Evolutionary conservation across 2,329 filamentous ascomycete genomes (phyloP).

Genomic region (Hypomyces perniciosus): DNA sequence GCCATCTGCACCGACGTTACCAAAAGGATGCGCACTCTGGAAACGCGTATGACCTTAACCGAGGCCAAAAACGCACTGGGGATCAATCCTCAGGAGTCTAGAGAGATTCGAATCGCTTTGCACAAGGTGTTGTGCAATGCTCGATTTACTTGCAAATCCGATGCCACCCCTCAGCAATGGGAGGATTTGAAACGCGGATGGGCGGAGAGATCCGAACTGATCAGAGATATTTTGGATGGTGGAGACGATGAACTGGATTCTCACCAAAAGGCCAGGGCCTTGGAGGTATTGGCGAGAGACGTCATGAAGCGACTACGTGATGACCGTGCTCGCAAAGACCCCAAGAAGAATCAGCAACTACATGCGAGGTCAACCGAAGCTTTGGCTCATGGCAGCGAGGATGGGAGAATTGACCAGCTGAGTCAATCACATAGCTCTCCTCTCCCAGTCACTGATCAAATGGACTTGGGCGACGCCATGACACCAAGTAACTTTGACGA

Average conservation of each 20-base stretch:
- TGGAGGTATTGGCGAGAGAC: conserved; percentile 68
- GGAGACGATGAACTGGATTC: conserved; percentile 48
- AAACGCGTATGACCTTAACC: conserved; percentile 62
- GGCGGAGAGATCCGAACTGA: conserved; percentile 51
- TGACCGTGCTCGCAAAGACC: conserved; percentile 53
- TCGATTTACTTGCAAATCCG: conserved; percentile 66
- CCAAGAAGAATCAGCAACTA: conserved; percentile 16
- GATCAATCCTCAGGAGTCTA: conserved; percentile 39
- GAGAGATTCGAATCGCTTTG: conserved; percentile 60
- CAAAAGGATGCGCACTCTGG: conserved; percentile 64
- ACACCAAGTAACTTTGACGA: conserved; percentile 18
- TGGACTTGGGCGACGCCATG: conserved; percentile 18
- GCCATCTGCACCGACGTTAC: conserved; percentile 77
- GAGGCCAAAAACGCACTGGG: conserved; percentile 62
- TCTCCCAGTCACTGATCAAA: conserved; percentile 7
- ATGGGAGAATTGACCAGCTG: conserved; percentile 10
- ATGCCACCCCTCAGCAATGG: conserved; percentile 67
- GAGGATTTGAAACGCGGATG: conserved; percentile 62
- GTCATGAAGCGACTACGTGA: conserved; percentile 72
- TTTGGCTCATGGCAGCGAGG: conserved; percentile 2
- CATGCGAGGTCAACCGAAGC: conserved; percentile 2
- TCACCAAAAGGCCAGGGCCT: conserved; percentile 52
- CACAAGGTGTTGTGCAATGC: conserved; percentile 59
- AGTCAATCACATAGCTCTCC: conserved; percentile 16
- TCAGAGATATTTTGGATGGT: conserved; percentile 48